Conservation (phyloP, 257 asterid species). For the Echium plantagineum region DNA sequence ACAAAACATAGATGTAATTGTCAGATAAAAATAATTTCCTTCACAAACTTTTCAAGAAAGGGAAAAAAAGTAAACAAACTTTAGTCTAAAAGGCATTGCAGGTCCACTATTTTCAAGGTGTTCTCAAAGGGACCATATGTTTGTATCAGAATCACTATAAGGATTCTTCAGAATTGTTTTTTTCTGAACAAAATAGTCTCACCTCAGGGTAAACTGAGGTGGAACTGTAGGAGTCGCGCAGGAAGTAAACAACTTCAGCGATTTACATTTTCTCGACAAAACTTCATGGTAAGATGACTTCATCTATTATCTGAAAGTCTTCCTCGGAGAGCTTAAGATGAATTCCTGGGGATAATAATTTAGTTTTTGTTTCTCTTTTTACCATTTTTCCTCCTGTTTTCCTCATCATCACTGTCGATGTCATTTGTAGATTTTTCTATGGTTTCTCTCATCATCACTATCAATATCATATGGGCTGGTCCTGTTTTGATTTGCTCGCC, state of each 20-base stretch:
- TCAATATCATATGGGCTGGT: constrained; percentile 25
- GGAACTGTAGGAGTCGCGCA: background rate
- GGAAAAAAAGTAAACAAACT: background rate
- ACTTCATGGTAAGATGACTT: no score
- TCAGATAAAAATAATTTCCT: no score
- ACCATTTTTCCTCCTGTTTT: background rate
- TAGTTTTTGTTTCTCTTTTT: no score
- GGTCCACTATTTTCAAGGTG: background rate
- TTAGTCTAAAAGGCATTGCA: no score
- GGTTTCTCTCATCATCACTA: constrained; percentile 60
- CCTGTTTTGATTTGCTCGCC: constrained; percentile 64
- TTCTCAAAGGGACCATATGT: background rate
- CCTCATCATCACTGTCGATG: constrained; percentile 7
- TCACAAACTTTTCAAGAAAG: background rate
- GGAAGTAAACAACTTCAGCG: background rate
- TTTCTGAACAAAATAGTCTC: background rate
- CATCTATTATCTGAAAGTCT: no score
- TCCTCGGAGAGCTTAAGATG: no score
- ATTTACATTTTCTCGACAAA: no score
- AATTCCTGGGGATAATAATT: no score
- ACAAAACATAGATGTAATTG: no score
- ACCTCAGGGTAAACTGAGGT: background rate
- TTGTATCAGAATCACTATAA: background rate
- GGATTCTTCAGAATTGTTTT: background rate
- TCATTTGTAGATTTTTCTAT: constrained; percentile 4